Evolutionary conservation across 2,329 filamentous ascomycete genomes (phyloP).

Genomic region (Graphium sp.): DNA sequence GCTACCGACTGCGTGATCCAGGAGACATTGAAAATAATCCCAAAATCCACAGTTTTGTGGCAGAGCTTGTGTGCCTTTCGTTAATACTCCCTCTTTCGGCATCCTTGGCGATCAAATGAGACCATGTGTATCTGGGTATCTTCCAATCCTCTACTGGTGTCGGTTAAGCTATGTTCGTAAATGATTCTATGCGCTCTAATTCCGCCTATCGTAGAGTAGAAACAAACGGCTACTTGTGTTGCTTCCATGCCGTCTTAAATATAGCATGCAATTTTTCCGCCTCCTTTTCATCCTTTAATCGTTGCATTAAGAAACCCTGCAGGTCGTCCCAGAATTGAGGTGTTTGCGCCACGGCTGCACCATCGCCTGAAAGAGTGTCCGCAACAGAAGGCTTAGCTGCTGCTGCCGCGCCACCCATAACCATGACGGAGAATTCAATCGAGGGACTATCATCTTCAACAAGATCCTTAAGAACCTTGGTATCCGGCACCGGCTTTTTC

Average conservation of each 20-base stretch:
- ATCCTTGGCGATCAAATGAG: no score
- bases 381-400: slow-evolving; percentile 11
- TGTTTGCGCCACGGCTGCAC: slow-evolving; percentile 27
- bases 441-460: slow-evolving; percentile 33
- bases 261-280: slow-evolving; percentile 47
- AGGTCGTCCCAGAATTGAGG: slow-evolving; percentile 79
- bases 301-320: slow-evolving; percentile 61
- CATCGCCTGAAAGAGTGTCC: slow-evolving; percentile 35
- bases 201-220: no score
- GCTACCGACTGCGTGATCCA: no score
- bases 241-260: slow-evolving; percentile 58
- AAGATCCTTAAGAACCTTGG: slow-evolving; percentile 61
- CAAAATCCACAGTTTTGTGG: no score
- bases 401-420: slow-evolving; percentile 52
- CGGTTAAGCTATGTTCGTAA: no score
- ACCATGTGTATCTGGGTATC: no score
- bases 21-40: no score
- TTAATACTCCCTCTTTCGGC: no score
- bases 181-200: background rate
- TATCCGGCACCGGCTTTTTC: slow-evolving; percentile 71
- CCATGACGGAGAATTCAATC: slow-evolving; percentile 75
- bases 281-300: slow-evolving; percentile 52
- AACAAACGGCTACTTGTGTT: no score
- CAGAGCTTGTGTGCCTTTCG: no score
- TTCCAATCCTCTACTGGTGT: no score